These are phyloP conservation scores for Bruguiera gymnorhiza DNA, from an alignment of 345 rosid genomes.

Conservation along the genomic window DNA sequence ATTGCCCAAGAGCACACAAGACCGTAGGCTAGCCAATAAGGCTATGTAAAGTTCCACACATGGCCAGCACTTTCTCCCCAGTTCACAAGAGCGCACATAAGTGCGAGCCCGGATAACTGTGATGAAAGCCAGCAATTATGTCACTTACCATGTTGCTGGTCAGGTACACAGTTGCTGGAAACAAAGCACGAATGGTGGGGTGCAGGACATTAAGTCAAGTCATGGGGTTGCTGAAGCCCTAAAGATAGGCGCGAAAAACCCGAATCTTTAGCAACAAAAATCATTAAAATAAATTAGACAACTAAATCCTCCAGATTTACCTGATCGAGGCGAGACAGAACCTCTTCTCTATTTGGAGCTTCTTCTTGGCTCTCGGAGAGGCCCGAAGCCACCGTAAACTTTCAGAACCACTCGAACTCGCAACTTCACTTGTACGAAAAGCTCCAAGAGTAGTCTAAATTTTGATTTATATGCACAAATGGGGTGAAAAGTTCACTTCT, in stretches of 20 bases:
- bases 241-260: not conserved
- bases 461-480: not conserved
- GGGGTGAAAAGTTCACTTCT: slow-evolving; percentile 6
- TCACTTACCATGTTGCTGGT: not conserved
- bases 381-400: slow-evolving; percentile 30
- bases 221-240: too few species aligned
- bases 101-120: too few species aligned
- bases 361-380: slow-evolving; percentile 27
- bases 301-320: not conserved
- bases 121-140: too few species aligned
- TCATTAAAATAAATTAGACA: not conserved
- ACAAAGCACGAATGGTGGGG: slow-evolving; percentile 30
- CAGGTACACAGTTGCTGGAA: slow-evolving; percentile 48
- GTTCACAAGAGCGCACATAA: too few species aligned
- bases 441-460: not conserved
- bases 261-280: not conserved
- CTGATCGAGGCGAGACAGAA: slow-evolving; percentile 24
- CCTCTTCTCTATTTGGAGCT: slow-evolving; percentile 22
- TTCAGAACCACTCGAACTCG: not conserved
- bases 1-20: too few species aligned
- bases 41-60: too few species aligned
- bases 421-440: not conserved
- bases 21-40: too few species aligned
- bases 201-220: too few species aligned
- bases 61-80: too few species aligned